Conservation (phyloP, 2,329 filamentous ascomycete species). For the Drechslerella coelobrocha region DNA sequence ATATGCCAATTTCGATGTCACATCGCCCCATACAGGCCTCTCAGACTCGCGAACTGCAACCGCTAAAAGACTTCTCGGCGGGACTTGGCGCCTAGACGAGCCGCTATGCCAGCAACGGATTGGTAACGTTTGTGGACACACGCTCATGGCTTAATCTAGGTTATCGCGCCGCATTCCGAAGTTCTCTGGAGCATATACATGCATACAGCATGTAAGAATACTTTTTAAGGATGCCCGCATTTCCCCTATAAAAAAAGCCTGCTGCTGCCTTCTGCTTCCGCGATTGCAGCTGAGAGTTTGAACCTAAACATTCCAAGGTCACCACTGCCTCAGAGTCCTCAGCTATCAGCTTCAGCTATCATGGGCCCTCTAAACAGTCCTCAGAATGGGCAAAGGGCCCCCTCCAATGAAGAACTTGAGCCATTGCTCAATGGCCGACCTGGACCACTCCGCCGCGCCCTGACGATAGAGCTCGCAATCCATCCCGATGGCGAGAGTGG, state of each 20-base stretch:
- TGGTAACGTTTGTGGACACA: neutral
- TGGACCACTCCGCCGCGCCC: neutral
- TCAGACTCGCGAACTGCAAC: too few species aligned
- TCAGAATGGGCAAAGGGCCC: neutral
- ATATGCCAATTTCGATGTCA: too few species aligned
- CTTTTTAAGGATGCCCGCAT: neutral
- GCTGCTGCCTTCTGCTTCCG: neutral
- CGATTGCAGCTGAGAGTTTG: neutral
- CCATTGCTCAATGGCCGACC: neutral
- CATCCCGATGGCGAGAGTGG: constrained; percentile 71
- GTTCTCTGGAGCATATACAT: neutral
- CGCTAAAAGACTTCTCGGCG: neutral
- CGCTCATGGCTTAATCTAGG: neutral
- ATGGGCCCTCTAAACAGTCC: neutral
- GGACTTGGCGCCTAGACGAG: neutral
- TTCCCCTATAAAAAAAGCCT: neutral
- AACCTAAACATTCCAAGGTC: too few species aligned
- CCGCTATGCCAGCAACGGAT: neutral
- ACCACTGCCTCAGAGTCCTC: too few species aligned
- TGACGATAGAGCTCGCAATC: constrained; percentile 56
- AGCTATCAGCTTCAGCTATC: neutral
- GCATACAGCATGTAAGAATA: neutral
- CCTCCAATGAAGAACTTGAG: neutral
- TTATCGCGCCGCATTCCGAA: neutral
- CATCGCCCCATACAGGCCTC: too few species aligned